A percentile compares a stretch with the other conserved stretches of the same genome.
Evolutionary conservation across 2,329 filamentous ascomycete genomes (phyloP).

Genomic region (Aureobasidium sp.): DNA sequence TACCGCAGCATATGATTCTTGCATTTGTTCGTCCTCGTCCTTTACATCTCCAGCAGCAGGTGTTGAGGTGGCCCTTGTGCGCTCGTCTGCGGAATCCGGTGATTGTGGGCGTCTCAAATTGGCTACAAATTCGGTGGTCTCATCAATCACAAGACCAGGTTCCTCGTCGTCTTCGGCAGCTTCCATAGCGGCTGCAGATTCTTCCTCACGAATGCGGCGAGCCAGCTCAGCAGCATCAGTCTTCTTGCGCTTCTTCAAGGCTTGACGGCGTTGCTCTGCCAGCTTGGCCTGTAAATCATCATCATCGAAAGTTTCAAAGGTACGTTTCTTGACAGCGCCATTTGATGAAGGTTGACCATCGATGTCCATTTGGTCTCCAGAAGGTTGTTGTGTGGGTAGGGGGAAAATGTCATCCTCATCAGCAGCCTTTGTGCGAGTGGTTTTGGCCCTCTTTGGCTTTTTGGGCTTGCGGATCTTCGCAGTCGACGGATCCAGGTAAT

Average conservation of each 20-base stretch:
- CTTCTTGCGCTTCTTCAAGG: slow-evolving; percentile 87
- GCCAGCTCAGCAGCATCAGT: slow-evolving; percentile 79
- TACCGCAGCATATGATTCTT: slow-evolving; percentile 27
- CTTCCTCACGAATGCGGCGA: slow-evolving; percentile 63
- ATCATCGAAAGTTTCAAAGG: slow-evolving; percentile 62
- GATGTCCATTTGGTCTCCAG: slow-evolving; percentile 62
- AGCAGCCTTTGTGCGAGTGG: slow-evolving; percentile 59
- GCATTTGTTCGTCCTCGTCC: slow-evolving; percentile 37
- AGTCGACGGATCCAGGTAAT: slow-evolving; percentile 79
- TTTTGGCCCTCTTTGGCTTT: slow-evolving; percentile 67
- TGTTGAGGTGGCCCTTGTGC: slow-evolving; percentile 12
- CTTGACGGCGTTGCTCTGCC: slow-evolving; percentile 70
- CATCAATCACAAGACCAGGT: slow-evolving; percentile 79
- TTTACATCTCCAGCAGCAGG: slow-evolving; percentile 34
- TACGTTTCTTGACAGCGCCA: slow-evolving; percentile 14
- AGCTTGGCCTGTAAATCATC: slow-evolving; percentile 85
- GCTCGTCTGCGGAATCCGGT: slow-evolving; percentile 30
- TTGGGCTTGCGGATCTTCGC: slow-evolving; percentile 94
- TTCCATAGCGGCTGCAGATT: slow-evolving; percentile 45
- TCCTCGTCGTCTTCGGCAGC: slow-evolving; percentile 46
- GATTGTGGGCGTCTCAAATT: slow-evolving; percentile 60
- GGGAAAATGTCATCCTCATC: slow-evolving; percentile 50
- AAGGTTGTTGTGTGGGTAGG: slow-evolving; percentile 23
- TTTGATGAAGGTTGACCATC: slow-evolving; percentile 40
- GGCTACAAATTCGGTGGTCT: slow-evolving; percentile 89